Evolutionary conservation across 2,329 filamentous ascomycete genomes (phyloP), one percentile per base, ranked within the genome.

Genomic region (Colletotrichum nymphaeae): DNA sequence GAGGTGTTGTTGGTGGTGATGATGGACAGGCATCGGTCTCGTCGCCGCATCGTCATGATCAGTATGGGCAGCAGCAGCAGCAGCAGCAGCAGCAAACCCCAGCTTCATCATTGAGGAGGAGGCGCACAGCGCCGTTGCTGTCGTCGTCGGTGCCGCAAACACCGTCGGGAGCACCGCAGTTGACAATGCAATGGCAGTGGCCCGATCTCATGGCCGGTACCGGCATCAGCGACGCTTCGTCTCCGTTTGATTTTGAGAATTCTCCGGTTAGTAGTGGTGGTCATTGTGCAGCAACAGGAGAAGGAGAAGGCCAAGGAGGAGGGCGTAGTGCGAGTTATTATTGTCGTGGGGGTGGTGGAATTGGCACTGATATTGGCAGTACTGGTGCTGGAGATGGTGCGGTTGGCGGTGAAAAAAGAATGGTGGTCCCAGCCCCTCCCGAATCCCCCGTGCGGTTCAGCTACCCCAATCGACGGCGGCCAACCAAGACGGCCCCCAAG

Each of bases 401-500:
- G 42, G 42, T 49, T 49, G 42, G 42, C 42, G 19, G 42, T 49
- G 42, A 19, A 22, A 22, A 49, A 49, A 49, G 62, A 53, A 60
- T 16, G 22, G 28, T 24, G 19, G 35, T 63, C 26, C 64, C 57
- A 35, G 49, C 66, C 22, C 56, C 46, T 19, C 71, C 71, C 35
- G 67, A 66, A 6, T 73, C 71, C 58, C 71, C 71, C 62, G 67
- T 73, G 14, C 60, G 71, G 22, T 73, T 73, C 62, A 73, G 71
- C 67, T 73, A 73, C 49, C 71, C 71, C 62, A 73, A 73, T 62
- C 57, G 71, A 49, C 62, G 71, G 26, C 37, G 71, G 26, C 71
- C 71, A 42, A 42, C 37, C 19, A 73, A 66, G 56, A 62, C 67
- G 35, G 71, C 71, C 67, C 71, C 71, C 67, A 66, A 71, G 12